Conservation (phyloP, 1,139 yeast genomes). For the Geotrichum klebahnii region DNA sequence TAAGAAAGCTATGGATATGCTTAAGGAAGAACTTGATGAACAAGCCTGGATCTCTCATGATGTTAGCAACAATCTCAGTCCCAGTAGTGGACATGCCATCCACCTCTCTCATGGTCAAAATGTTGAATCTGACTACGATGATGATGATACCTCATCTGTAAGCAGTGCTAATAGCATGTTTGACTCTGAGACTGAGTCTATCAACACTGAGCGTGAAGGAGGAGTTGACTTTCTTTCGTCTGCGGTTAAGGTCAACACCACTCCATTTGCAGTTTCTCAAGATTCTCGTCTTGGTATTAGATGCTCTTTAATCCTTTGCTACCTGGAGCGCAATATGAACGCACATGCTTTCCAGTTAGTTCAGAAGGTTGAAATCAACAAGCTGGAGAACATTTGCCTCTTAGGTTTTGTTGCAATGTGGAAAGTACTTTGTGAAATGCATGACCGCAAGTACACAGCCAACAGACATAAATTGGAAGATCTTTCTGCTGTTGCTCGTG, state of each 20-base stretch:
- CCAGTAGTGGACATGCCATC: conserved; percentile 3
- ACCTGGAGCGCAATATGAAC: conserved; percentile 25
- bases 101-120: neutral
- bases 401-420: conserved; percentile 38
- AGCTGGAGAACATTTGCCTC: conserved; percentile 33
- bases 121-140: conserved; percentile 13
- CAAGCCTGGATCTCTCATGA: conserved; percentile 20
- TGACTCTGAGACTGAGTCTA: conserved; percentile 21
- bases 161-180: conserved; percentile 16
- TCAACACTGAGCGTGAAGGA: conserved; percentile 18
- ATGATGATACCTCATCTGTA: conserved; percentile 15
- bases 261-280: conserved; percentile 25
- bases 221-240: conserved; percentile 21
- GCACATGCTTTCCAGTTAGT: conserved; percentile 26
- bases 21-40: conserved; percentile 26
- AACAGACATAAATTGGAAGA: conserved; percentile 20
- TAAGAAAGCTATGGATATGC: conserved; percentile 27
- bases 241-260: conserved; percentile 17
- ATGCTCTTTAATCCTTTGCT: conserved; percentile 30
- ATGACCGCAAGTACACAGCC: conserved; percentile 19
- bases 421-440: conserved; percentile 24
- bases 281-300: conserved; percentile 33
- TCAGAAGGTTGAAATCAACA: conserved; percentile 26
- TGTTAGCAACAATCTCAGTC: neutral
- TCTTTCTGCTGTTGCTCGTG: conserved; percentile 34